phyloP scores from a whole-genome alignment of 768 basidiomycete genomes.

The Coprinopsis sp. region DNA sequence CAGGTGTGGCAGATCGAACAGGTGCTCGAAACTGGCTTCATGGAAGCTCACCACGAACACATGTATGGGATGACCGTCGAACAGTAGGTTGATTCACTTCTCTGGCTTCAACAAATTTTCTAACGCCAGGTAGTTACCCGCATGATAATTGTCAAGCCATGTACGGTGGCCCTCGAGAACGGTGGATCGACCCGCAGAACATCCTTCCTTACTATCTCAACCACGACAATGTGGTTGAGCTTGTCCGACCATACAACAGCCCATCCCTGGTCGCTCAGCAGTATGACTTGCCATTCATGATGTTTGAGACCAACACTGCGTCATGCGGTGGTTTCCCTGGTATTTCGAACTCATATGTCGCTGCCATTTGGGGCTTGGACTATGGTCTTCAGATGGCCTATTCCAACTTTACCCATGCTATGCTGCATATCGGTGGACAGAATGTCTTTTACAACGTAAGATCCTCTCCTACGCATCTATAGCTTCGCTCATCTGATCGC shows the following conservation, averaged over 20 bases:
- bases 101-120: background rate
- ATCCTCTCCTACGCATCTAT: constrained; percentile 12
- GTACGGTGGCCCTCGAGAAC: constrained; percentile 30
- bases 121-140: constrained; percentile 24
- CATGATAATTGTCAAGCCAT: constrained; percentile 54
- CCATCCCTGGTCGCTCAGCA: constrained; percentile 41
- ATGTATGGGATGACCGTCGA: constrained; percentile 50
- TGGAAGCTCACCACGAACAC: constrained; percentile 35
- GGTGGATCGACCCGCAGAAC: constrained; percentile 33
- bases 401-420: constrained; percentile 45
- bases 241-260: constrained; percentile 50
- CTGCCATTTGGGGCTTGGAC: constrained; percentile 61
- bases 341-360: constrained; percentile 57
- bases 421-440: constrained; percentile 60
- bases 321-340: constrained; percentile 68
- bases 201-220: constrained; percentile 59
- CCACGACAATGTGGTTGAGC: constrained; percentile 47
- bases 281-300: constrained; percentile 44
- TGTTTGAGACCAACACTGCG: constrained; percentile 71
- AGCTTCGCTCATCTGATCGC: constrained; percentile 37
- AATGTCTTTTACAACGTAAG: constrained; percentile 63
- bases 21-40: constrained; percentile 46
- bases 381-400: constrained; percentile 56
- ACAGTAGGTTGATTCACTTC: constrained; percentile 34
- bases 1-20: constrained; percentile 42